Conservation (phyloP, 768 basidiomycete genomes). For the Cystofilobasidium capitatum region DNA sequence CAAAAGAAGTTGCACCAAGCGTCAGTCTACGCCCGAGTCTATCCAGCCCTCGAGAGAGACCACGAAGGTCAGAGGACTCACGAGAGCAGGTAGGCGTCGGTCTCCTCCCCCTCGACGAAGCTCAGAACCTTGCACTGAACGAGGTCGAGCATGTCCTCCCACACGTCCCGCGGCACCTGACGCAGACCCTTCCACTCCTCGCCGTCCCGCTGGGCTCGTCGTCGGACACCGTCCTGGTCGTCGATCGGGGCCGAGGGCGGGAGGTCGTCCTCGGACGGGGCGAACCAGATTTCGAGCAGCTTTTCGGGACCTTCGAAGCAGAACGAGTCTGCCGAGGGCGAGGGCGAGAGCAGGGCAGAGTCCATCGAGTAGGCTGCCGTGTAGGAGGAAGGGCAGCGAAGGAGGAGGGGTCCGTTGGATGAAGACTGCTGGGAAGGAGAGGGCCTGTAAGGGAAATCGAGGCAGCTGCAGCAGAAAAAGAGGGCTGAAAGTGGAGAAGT, state of each 20-base stretch:
- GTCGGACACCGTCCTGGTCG: background rate
- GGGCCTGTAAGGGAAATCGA: too few species aligned
- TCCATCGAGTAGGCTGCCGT: too few species aligned
- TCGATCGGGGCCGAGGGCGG: slow-evolving; percentile 35
- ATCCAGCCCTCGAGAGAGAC: too few species aligned
- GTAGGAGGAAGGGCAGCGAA: too few species aligned
- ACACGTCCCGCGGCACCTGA: slow-evolving; percentile 59
- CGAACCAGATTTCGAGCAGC: slow-evolving; percentile 93
- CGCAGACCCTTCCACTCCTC: slow-evolving; percentile 60
- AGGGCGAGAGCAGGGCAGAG: too few species aligned
- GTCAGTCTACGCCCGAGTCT: slow-evolving; percentile 5
- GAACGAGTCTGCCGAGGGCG: background rate
- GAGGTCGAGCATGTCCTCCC: slow-evolving; percentile 96
- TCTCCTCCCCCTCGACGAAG: slow-evolving; percentile 74
- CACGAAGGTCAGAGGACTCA: slow-evolving; percentile 40
- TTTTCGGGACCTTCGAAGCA: slow-evolving; percentile 30
- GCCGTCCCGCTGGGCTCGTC: slow-evolving; percentile 19
- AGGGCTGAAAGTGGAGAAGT: too few species aligned
- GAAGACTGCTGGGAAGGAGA: too few species aligned
- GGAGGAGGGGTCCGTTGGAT: too few species aligned
- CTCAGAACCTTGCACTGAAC: slow-evolving; percentile 95
- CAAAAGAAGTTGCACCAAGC: background rate
- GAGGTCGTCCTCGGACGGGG: slow-evolving; percentile 58
- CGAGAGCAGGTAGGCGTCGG: slow-evolving; percentile 95
- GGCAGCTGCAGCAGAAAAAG: too few species aligned